Evolutionary conservation across 495 filamentous ascomycete species (phyloP), one percentile per base, ranked within the genome.

Genomic region (Bombardia bombarda): DNA sequence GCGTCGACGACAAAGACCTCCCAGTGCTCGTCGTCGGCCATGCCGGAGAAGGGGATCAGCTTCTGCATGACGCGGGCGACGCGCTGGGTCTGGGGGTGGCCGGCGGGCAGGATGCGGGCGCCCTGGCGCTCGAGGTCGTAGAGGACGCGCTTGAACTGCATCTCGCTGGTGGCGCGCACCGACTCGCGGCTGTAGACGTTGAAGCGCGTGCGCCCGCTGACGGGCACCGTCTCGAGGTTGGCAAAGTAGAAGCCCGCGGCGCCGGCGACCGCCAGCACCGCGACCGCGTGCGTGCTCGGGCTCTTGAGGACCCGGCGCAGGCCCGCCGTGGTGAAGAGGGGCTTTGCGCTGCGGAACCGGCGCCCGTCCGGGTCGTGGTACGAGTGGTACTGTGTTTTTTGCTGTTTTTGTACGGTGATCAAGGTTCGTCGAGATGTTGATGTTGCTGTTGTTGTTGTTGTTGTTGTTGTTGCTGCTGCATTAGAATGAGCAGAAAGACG

Each of bases 1-100:
- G 83, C 83, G 10, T 87, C 69, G 42, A 97, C 90, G 14, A 97
- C 88, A 65, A 79, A 74, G 10, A 95, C 80, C 64, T 89, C 84
- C 90, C 90, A 95, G 7, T 80, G 64, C 46, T 74, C 67, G 10
- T 74, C 67, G 4, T 70, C 60, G 38, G 45, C 51, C 56, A 90
- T 63, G 0, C 80, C 81, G 24, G 70, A 77, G 21, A 75, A 71
- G 3, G 85, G 86, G 31, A 95, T 77, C 49, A 97, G 58, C 33
- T 82, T 65, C 42, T 73, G 55, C 65, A 96, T 67, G 0, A 96
- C 84, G 26, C 74, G 65, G 58, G 75, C 65, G 16, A 95, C 87
- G 54, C 68, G 60, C 18, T 48, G 10, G 33, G 56, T 55, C 18
- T 53, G 43, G 32, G 46, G 53, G 43, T 77, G 67, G 59, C 61